Conservation (phyloP, 2,329 filamentous ascomycete genomes). For the Diatrype stigma region DNA sequence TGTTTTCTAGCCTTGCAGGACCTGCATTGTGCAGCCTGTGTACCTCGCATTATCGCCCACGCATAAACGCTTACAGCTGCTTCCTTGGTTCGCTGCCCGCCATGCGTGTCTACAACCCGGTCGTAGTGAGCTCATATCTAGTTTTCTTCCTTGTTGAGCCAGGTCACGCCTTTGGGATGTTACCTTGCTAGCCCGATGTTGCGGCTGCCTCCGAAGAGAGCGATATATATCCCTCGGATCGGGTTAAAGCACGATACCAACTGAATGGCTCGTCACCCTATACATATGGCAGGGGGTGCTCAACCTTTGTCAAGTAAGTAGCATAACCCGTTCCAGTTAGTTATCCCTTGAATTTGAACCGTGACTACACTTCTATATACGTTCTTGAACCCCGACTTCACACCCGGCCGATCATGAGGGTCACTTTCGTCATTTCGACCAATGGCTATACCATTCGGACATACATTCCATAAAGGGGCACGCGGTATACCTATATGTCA, state of each 20-base stretch:
- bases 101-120: not conserved
- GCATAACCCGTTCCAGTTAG: no score
- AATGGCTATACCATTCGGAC: not conserved
- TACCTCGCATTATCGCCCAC: not conserved
- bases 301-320: no score
- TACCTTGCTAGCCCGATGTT: not conserved
- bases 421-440: not conserved
- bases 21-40: not conserved
- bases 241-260: no score
- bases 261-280: no score
- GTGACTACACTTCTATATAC: no score
- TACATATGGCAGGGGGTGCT: no score
- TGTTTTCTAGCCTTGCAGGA: not conserved
- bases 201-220: no score
- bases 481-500: no score
- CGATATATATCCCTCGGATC: no score
- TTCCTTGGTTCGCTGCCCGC: not conserved
- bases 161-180: not conserved
- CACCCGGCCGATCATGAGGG: not conserved
- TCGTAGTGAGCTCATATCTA: not conserved
- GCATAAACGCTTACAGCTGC: not conserved
- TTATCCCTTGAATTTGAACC: no score
- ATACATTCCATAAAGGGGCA: no score
- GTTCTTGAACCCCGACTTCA: no score
- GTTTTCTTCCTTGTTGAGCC: not conserved